Base-by-base conservation (phyloP, 2,329 filamentous ascomycete species). In the Penicillium brasilianum region DNA sequence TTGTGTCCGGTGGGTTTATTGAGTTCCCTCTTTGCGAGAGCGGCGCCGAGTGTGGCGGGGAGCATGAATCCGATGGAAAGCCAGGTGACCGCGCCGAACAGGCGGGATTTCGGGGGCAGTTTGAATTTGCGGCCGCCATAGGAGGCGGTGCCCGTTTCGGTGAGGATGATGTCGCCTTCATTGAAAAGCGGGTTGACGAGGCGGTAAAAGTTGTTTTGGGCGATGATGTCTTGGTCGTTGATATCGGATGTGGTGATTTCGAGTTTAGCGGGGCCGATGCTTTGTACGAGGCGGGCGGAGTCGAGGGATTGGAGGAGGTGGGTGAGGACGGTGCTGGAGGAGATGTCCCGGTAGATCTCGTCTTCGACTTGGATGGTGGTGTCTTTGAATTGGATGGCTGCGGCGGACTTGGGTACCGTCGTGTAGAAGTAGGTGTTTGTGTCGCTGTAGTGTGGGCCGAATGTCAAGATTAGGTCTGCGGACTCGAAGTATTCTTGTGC, bases 321-420 rank as follows among this genome's bases (percentile, higher is more conserved):
- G 62, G 83, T 84, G 36, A 97, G 82, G 18, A 96, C 90, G 53
- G 90, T 88, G 61, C 88, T 88, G 88, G 95, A 93, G 61, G 87
- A 84, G 9, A 95, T 84, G 50, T 88, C 87, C 0, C 90, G 90
- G 73, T 94, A 96, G 67, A 90, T 87, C 0, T 90, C 91, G 76
- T 92, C 92, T 55, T 89, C 84, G 48, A 96, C 90, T 56, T 86
- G 85, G 69, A 90, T 88, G 66, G 87, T 85, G 61, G 86, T 88
- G 73, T 87, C 90, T 78, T 95, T 90, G 71, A 97, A 88, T 68
- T 94, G 90, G 70, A 97, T 92, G 1, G 89, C 90, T 64, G 88
- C 88, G 54, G 93, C 85, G 71, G 91, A 87, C 1, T 88, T 90
- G 37, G 92, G 89, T 63, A 88, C 85, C 74, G 94, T 93, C 0